Base-by-base conservation (phyloP, 2,329 filamentous ascomycete genomes). In the Aspergillus persii region DNA sequence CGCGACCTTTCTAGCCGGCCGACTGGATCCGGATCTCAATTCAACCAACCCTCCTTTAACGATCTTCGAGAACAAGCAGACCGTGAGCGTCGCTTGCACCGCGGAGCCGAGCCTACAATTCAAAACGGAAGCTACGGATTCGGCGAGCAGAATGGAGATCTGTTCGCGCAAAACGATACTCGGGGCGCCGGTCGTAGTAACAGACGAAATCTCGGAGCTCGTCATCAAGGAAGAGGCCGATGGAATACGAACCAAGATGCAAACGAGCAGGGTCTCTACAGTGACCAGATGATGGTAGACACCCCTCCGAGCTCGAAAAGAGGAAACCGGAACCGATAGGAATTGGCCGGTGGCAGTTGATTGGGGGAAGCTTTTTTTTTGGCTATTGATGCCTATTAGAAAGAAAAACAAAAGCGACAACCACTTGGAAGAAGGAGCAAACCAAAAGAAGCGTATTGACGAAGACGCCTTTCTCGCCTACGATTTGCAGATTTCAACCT, bases 91-190 rank as follows among this genome's bases (percentile, higher is more conserved):
- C 68, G 70, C 15, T 61, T 68, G 64, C 73, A 69, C 48, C 74
- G 73, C 27, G 69, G 71, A 27, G 69, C 72, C 26, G 74, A 75
- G 18, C 66, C 72, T 15, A 63, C 71, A 27, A 53, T 73, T 9
- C 75, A 77, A 58, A 74, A 79, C 63, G 77, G 75, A 39, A 73
- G 68, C 23, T 75, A 73, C 58, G 76, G 76, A 7, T 78, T 78
- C 46, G 69, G 65, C 41, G 68, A 71, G 26, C 57, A 62, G 18
- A 64, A 59, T 33, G 44, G 18, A 4, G 36, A 41, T n/a, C 36
- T 41, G 7, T 41, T 41, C 15, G 36, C 36, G 15, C 36, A n/a
- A n/a, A n/a, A n/a, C 1, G 44, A 47, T 47, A 27, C 44, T 47
- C 65, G 63, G 29, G 27, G 59, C 36, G 11, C 56, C 46, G 51